Evolutionary conservation across 2,329 filamentous ascomycete genomes (phyloP).

Genomic region (Aspergillus pseudoviridinutans): DNA sequence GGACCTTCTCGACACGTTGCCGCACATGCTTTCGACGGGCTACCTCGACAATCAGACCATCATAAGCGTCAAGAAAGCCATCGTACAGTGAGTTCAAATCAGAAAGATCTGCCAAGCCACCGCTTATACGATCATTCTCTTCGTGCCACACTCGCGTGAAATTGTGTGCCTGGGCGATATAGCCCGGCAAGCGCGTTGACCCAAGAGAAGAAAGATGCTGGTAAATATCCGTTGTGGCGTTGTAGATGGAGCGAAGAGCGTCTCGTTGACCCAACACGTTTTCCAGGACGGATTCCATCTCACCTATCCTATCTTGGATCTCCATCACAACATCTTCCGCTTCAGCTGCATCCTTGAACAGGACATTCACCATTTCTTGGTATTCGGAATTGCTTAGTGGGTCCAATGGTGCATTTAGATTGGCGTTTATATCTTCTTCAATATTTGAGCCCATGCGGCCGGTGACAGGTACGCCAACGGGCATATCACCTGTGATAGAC

Average conservation of each 20-base stretch:
- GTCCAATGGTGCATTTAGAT: slow-evolving; percentile 52
- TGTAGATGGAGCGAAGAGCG: slow-evolving; percentile 52
- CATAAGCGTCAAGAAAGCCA: slow-evolving; percentile 79
- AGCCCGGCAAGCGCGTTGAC: slow-evolving; percentile 53
- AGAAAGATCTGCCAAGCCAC: slow-evolving; percentile 70
- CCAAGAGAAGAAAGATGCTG: slow-evolving; percentile 65
- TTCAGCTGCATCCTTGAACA: slow-evolving; percentile 55
- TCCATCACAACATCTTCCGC: slow-evolving; percentile 61
- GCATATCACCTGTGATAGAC: slow-evolving; percentile 61
- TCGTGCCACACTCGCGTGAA: slow-evolving; percentile 62
- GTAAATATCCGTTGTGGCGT: slow-evolving; percentile 60
- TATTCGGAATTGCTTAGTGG: slow-evolving; percentile 73
- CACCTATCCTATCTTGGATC: slow-evolving; percentile 69
- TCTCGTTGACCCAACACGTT: slow-evolving; percentile 62
- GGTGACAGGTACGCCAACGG: slow-evolving; percentile 46
- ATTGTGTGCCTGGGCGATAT: slow-evolving; percentile 45
- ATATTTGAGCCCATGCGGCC: slow-evolving; percentile 28
- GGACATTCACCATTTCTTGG: slow-evolving; percentile 75
- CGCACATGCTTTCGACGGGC: slow-evolving; percentile 70
- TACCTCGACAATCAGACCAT: slow-evolving; percentile 77
- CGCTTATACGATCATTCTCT: slow-evolving; percentile 66
- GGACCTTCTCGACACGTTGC: slow-evolving; percentile 67
- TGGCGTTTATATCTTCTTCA: slow-evolving; percentile 29
- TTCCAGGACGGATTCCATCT: slow-evolving; percentile 70
- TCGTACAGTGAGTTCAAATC: slow-evolving; percentile 79